These are phyloP conservation scores for Colletotrichum noveboracense DNA, from an alignment of 2,329 filamentous ascomycete genomes.

Conservation along the genomic window DNA sequence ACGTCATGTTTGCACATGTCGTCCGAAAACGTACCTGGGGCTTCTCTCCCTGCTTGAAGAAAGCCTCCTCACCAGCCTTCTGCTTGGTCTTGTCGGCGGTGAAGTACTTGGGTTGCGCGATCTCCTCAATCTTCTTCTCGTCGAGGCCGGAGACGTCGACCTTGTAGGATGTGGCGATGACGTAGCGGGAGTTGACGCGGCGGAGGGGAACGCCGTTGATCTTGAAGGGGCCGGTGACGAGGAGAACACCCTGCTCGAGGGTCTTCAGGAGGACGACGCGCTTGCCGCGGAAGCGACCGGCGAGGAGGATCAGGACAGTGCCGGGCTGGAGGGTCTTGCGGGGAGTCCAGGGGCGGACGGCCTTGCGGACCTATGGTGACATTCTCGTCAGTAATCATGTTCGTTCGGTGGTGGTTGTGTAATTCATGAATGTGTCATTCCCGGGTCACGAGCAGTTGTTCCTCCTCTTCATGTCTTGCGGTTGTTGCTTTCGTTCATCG, in stretches of 20 bases:
- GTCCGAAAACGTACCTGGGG: conserved; percentile 74
- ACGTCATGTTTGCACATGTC: background rate
- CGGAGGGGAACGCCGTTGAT: conserved; percentile 98
- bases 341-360: conserved; percentile 84
- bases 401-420: background rate
- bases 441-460: conserved; percentile 8
- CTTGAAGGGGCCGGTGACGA: conserved; percentile 99
- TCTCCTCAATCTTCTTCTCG: conserved; percentile 84
- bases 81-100: conserved; percentile 92
- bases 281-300: conserved; percentile 99
- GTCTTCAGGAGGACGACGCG: conserved; percentile 98
- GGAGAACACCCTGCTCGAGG: conserved; percentile 96
- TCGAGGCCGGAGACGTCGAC: conserved; percentile 87
- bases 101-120: conserved; percentile 87
- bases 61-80: conserved; percentile 97
- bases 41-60: conserved; percentile 99
- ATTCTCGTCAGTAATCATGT: conserved; percentile 2
- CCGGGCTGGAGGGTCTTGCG: conserved; percentile 91
- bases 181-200: conserved; percentile 91
- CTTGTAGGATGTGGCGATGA: conserved; percentile 88
- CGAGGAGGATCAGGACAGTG: conserved; percentile 97
- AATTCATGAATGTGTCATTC: background rate
- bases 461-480: background rate
- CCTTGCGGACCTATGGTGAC: conserved; percentile 83
- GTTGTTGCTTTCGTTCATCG: background rate